These are phyloP conservation scores for Zasmidium citrigriseum DNA, from an alignment of 2,329 filamentous ascomycete genomes.

Conservation along the genomic window DNA sequence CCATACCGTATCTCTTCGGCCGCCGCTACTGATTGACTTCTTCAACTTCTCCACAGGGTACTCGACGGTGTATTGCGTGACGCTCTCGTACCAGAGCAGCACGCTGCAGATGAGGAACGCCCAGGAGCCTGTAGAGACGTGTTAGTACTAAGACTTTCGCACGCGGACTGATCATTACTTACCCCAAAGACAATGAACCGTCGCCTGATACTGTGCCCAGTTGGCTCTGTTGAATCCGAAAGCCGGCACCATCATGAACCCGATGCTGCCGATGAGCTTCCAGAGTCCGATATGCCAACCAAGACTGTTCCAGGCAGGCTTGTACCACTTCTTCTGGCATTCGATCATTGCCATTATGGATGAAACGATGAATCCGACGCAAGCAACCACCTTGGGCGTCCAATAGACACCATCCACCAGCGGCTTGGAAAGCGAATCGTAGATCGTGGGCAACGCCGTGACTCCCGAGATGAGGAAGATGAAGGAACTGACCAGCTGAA, in stretches of 20 bases:
- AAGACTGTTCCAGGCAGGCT: slow-evolving; percentile 23
- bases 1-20: background rate
- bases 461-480: slow-evolving; percentile 30
- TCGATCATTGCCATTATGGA: slow-evolving; percentile 29
- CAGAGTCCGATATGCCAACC: slow-evolving; percentile 31
- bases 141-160: slow-evolving; percentile 19
- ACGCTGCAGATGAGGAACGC: slow-evolving; percentile 31
- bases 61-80: background rate
- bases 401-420: slow-evolving; percentile 25
- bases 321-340: slow-evolving; percentile 30
- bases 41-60: background rate
- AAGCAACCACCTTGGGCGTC: slow-evolving; percentile 28
- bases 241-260: slow-evolving; percentile 28
- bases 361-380: slow-evolving; percentile 26
- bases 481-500: slow-evolving; percentile 25
- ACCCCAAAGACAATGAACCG: background rate
- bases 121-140: slow-evolving; percentile 23
- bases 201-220: slow-evolving; percentile 28
- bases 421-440: slow-evolving; percentile 17
- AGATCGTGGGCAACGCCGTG: slow-evolving; percentile 26
- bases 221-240: slow-evolving; percentile 26
- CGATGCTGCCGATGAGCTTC: slow-evolving; percentile 27
- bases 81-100: slow-evolving; percentile 31
- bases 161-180: background rate
- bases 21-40: background rate